Base-by-base conservation (phyloP, 176 grass and related monocot species). In the Typha latifolia region DNA sequence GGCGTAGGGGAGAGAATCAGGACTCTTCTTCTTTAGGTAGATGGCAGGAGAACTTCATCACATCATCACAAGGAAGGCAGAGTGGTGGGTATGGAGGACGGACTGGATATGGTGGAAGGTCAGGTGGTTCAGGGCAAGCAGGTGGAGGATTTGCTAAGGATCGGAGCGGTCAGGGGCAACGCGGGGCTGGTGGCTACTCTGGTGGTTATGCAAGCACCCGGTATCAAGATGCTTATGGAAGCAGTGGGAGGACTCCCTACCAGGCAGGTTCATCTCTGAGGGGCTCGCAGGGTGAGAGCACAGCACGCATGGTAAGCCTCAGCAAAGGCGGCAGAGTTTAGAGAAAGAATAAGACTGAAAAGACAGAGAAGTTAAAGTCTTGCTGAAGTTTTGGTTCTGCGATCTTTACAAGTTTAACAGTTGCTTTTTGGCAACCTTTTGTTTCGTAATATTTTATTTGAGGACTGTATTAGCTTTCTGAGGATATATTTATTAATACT, bases 21-120 rank as follows among this genome's bases (percentile, higher is more conserved):
- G 87, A 96, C 56, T 82, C 78, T 5, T 71, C 78, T 5, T 71
- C 66, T 13, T 1, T 85, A 69, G 85, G 88, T 0, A 91, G 21
- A 68, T 96, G 92, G 92, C 88, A 91, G 75, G 92, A 96, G 27
- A 88, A 85, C 72, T 91, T 85, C 10, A 65, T 80, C n/a, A 70
- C 87, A 0, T 76, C 69, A 13, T 77, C 80, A 7, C 87, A 88
- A 13, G 87, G 87, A 7, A 74, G 72, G 72, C 72, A 65, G 18
- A 22, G 29, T 23, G 62, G 72, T 47, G 72, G 62, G 37, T 43
- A 43, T 0, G 81, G 91, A 14, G 83, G 85, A 4, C 68, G 87
- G 24, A 63, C 70, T 81, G 87, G 87, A 6, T 88, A 88, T 0
- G 32, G 19, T 5, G 82, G 87, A 2, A 88, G 84, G 73, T 74